Conservation (phyloP, 495 filamentous ascomycete species). For the Venustampulla echinocandica region DNA sequence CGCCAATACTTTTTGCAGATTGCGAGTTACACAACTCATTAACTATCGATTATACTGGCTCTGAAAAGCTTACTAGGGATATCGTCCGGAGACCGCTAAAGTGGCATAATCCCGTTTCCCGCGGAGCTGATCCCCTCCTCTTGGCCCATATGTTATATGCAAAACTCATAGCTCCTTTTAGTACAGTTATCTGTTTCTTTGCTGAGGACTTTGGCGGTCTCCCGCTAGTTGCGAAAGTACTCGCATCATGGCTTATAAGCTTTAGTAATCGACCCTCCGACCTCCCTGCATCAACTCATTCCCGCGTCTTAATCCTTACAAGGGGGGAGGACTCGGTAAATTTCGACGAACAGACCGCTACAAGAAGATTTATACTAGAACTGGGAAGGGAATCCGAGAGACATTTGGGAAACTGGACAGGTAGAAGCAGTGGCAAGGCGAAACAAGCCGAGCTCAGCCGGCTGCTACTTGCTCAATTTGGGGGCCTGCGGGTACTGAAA, state of each 20-base stretch:
- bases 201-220: constrained; percentile 7
- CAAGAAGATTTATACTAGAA: neutral
- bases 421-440: neutral
- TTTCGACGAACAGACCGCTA: constrained; percentile 2
- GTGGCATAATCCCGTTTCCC: neutral
- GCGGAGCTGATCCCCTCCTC: neutral
- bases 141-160: constrained; percentile 7
- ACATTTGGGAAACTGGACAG: neutral
- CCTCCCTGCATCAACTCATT: neutral
- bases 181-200: constrained; percentile 6
- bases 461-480: too few species aligned
- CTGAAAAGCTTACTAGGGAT: neutral
- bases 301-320: constrained; percentile 2
- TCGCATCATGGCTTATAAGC: constrained; percentile 1
- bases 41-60: neutral
- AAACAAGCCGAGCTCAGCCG: neutral
- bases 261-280: constrained; percentile 3
- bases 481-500: neutral
- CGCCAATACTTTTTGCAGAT: constrained; percentile 1
- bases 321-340: neutral
- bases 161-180: constrained; percentile 4
- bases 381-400: neutral
- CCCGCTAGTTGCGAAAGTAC: neutral
- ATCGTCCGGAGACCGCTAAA: neutral
- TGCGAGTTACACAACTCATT: constrained; percentile 1